Evolutionary conservation across 2,329 filamentous ascomycete species (phyloP).

Genomic region (Claviceps capensis): DNA sequence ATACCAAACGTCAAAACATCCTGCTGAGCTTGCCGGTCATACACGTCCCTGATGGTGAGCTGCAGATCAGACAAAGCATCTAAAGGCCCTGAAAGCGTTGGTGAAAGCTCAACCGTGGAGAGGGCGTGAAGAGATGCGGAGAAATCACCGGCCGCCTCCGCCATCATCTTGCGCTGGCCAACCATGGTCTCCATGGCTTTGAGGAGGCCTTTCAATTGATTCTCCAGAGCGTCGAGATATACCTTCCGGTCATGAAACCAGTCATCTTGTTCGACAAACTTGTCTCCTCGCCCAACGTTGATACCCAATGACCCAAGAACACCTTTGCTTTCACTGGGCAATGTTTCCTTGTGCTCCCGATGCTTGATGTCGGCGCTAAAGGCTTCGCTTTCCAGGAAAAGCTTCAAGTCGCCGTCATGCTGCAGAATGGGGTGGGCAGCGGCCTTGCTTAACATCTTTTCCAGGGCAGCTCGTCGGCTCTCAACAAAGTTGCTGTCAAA

Average conservation of each 20-base stretch:
- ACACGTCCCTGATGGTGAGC: slow-evolving; percentile 84
- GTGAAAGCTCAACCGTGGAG: slow-evolving; percentile 83
- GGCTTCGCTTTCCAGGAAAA: slow-evolving; percentile 90
- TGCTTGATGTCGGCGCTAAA: slow-evolving; percentile 97
- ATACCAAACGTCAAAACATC: slow-evolving; percentile 93
- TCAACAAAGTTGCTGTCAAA: slow-evolving; percentile 98
- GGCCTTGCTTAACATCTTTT: slow-evolving; percentile 97
- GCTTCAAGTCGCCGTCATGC: slow-evolving; percentile 84
- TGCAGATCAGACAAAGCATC: slow-evolving; percentile 89
- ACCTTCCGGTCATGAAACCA: slow-evolving; percentile 97
- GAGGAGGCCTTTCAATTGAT: slow-evolving; percentile 75
- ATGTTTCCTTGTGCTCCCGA: slow-evolving; percentile 81
- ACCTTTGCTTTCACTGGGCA: slow-evolving; percentile 81
- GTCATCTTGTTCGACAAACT: slow-evolving; percentile 97
- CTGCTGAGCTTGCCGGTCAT: slow-evolving; percentile 92
- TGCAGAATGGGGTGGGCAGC: slow-evolving; percentile 81
- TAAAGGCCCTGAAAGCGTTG: slow-evolving; percentile 73
- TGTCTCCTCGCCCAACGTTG: slow-evolving; percentile 60
- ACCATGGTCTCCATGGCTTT: slow-evolving; percentile 94
- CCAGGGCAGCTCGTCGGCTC: slow-evolving; percentile 74
- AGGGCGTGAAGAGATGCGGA: slow-evolving; percentile 85
- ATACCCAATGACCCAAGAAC: slow-evolving; percentile 78
- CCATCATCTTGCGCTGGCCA: slow-evolving; percentile 78
- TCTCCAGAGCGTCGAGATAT: slow-evolving; percentile 88
- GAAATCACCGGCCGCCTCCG: slow-evolving; percentile 88